phyloP scores from a whole-genome alignment of 192 early-diverging fungal species.

The Linderina pennispora region DNA sequence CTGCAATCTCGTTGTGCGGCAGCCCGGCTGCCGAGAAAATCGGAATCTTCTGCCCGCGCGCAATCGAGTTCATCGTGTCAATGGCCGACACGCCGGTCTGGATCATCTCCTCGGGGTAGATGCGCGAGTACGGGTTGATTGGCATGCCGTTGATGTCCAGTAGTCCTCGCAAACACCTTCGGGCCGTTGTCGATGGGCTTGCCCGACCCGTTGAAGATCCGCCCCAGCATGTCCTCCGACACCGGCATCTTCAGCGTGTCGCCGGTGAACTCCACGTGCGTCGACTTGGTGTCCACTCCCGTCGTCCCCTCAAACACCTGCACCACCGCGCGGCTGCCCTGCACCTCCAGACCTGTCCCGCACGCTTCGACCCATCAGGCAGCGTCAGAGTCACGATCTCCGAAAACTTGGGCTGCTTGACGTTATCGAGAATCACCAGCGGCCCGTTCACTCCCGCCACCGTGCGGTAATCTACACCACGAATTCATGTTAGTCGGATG shows the following conservation, averaged over 20 bases:
- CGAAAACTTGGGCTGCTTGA: constrained; percentile 96
- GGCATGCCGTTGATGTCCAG: constrained; percentile 83
- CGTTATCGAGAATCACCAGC: constrained; percentile 96
- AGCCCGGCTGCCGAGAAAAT: constrained; percentile 98
- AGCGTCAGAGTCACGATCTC: constrained; percentile 97
- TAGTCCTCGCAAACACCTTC: constrained; percentile 99
- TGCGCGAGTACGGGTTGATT: constrained; percentile 98
- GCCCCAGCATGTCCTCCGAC: constrained; percentile 98
- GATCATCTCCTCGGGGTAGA: constrained; percentile 99
- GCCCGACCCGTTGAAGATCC: constrained; percentile 98
- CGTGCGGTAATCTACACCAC: constrained; percentile 86
- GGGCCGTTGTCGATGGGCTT: constrained; percentile 99
- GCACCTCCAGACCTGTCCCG: constrained; percentile 97
- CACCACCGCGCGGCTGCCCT: constrained; percentile 92
- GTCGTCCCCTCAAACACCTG: constrained; percentile 98
- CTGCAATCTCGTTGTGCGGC: constrained; percentile 99
- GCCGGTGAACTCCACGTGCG: constrained; percentile 93
- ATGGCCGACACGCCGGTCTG: constrained; percentile 99
- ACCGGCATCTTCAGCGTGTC: constrained; percentile 95
- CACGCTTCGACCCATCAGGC: constrained; percentile 90
- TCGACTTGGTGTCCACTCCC: constrained; percentile 94
- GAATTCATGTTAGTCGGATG: no score
- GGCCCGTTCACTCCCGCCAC: constrained; percentile 98
- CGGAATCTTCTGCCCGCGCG: constrained; percentile 99
- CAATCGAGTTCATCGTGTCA: constrained; percentile 99